Evolutionary conservation across 1,284 basidiomycete species (phyloP), one percentile per base, ranked within the genome.

Genomic region (Vanrija pseudolonga): DNA sequence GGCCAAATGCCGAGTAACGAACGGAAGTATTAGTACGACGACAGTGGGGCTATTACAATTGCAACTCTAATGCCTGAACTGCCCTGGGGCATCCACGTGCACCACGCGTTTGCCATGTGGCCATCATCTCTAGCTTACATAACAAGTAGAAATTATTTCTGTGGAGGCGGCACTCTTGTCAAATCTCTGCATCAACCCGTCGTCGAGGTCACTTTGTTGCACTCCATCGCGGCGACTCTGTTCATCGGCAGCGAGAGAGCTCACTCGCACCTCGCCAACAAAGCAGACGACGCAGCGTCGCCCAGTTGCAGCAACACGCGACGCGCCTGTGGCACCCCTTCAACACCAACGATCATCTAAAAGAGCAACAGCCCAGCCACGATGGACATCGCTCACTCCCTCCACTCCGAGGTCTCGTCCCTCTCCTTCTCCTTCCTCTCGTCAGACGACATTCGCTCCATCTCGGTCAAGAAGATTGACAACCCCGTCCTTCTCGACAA

Each of bases 401-500:
- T 98, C 53, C 86, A 90, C 15, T 88, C 91, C 5, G 85, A 86
- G 52, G 87, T 96, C 64, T 79, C 85, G 55, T 87, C 88, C 61
- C 79, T 98, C 52, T 95, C 94, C 22, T 98, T 99, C 78, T 94
- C 93, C 3, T 96, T 96, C 76, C 85, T 99, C 54, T 85, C 89
- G 15, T 80, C 90, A n/a, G 84, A 90, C 65, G 95, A 99, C 76
- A 83, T 98, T 64, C 84, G 88, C 50, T 84, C 87, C 58, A 93
- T 98, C 72, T 97, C 93, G 18, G 95, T 98, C 68, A 94, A 95
- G 79, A 90, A 97, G 80, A 88, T 98, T 67, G 84, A 90, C 60
- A 98, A 98, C 75, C 89, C 94, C 4, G 82, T 89, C 57, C 83
- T 98, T 53, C 85, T 98, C 64, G 94, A 98, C 80, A 92, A 94